A percentile compares a stretch with the other conserved stretches of the same genome.
Evolutionary conservation across 768 basidiomycete species (phyloP).

Genomic region (Boletus pseudopeckii): DNA sequence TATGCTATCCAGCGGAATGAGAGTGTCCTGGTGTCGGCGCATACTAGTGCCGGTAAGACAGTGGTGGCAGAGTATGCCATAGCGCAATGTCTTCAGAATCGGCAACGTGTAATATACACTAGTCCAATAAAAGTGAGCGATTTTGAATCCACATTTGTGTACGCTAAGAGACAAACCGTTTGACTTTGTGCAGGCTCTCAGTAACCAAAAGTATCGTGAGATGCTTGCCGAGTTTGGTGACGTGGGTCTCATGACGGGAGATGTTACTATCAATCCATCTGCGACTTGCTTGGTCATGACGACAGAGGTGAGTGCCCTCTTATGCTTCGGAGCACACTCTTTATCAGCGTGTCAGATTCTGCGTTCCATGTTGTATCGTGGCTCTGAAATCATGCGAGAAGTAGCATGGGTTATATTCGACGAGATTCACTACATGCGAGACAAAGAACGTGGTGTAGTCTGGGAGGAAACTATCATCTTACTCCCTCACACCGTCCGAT

Average conservation of each 20-base stretch:
- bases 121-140: slow-evolving; percentile 94
- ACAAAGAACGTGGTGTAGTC: slow-evolving; percentile 97
- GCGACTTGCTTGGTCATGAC: slow-evolving; percentile 99
- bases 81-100: slow-evolving; percentile 89
- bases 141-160: slow-evolving; percentile 10
- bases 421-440: slow-evolving; percentile 99
- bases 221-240: slow-evolving; percentile 97
- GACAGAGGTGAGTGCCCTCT: slow-evolving; percentile 67
- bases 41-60: slow-evolving; percentile 98
- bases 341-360: slow-evolving; percentile 63
- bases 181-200: slow-evolving; percentile 68
- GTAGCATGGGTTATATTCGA: slow-evolving; percentile 99
- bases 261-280: slow-evolving; percentile 97
- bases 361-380: slow-evolving; percentile 97
- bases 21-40: slow-evolving; percentile 95
- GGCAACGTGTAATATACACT: slow-evolving; percentile 97
- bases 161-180: slow-evolving; percentile 13
- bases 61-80: slow-evolving; percentile 99
- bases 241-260: slow-evolving; percentile 98
- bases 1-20: slow-evolving; percentile 96
- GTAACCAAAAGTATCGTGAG: slow-evolving; percentile 98
- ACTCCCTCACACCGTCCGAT: slow-evolving; percentile 92
- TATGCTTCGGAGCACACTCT: background rate
- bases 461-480: slow-evolving; percentile 99
- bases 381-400: slow-evolving; percentile 98